Evolutionary conservation across 352 stramenopile genomes (phyloP).

Genomic region (Peronospora belbahrii): DNA sequence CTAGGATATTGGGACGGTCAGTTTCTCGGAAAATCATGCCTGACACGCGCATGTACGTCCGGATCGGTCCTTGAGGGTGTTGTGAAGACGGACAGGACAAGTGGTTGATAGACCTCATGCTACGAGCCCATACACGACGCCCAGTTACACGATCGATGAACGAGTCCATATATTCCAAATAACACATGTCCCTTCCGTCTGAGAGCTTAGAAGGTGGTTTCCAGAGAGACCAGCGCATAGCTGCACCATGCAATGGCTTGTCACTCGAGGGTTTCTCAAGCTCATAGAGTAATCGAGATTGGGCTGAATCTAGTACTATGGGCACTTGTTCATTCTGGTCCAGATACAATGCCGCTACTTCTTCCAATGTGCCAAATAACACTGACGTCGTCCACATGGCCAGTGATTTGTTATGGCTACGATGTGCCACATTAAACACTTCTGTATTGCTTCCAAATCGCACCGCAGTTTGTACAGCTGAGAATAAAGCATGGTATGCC

Average conservation of each 20-base stretch:
- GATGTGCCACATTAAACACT: constrained; percentile 30
- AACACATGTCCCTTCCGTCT: constrained; percentile 45
- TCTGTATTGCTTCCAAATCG: constrained; percentile 29
- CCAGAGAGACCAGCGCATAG: constrained; percentile 55
- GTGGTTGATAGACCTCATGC: constrained; percentile 59
- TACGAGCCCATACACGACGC: constrained; percentile 54
- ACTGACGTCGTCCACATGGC: constrained; percentile 52
- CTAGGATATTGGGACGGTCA: constrained; percentile 39
- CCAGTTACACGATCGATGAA: constrained; percentile 54
- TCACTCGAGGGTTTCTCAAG: constrained; percentile 36
- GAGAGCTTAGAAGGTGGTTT: constrained; percentile 45
- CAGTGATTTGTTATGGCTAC: constrained; percentile 34
- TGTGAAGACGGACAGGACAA: constrained; percentile 49
- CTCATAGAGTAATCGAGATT: constrained; percentile 45
- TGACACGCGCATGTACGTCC: constrained; percentile 44
- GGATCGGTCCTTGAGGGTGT: constrained; percentile 42
- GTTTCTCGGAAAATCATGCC: constrained; percentile 60
- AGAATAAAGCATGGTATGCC: constrained; percentile 34
- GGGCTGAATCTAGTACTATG: constrained; percentile 37
- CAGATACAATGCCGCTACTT: constrained; percentile 55
- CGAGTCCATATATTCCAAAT: constrained; percentile 59
- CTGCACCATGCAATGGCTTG: constrained; percentile 34
- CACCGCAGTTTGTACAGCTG: constrained; percentile 28
- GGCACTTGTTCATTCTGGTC: constrained; percentile 32
- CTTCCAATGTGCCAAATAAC: constrained; percentile 48